Evolutionary conservation across 1,139 yeast species (phyloP), one percentile per base, ranked within the genome.

Genomic region (Pichia sp.): DNA sequence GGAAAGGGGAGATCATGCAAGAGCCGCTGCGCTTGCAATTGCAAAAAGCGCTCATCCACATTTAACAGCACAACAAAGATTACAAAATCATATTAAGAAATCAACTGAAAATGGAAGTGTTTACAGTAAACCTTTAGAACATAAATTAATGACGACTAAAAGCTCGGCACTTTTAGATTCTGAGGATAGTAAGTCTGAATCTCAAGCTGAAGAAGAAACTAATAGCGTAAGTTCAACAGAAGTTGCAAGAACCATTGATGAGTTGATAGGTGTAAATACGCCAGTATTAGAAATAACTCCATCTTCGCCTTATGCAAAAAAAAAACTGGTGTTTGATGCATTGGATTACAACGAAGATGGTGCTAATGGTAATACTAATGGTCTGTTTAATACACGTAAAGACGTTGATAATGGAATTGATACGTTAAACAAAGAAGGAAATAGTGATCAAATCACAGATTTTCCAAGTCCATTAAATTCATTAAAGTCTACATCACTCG

Each of bases 51-150:
- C 44, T 10, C 48, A 14, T 44, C 42, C 42, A 14, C 28, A 11
- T 34, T 41, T 64, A 13, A 60, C 66, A 13, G 71, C 70, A 1
- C 66, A 65, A 42, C 69, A 67, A 48, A 58, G 70, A 48, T 52
- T 67, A 28, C 70, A 68, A 44, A 65, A 61, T 49, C 70, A 66
- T 46, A 67, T 68, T 28, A 22, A 59, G 43, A 61, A 57, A 52
- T 64, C 69, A 11, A 52, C 64, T 3, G 60, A 60, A 42, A 62
- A 53, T 47, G 71, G 71, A 7, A 60, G 61, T 33, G 53, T 67
- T 30, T 58, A 59, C 38, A 58, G 65, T 5, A 63, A 62, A 50
- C 56, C 60, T 5, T 28, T 62, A 16, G 64, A 60, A 30, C 57
- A 52, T 6, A 54, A 52, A 31, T 43, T 31, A 22, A 31, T 27